A percentile compares a stretch with the other conserved stretches of the same genome.
phyloP scores from a whole-genome alignment of 2,329 filamentous ascomycete species.

The Exutisphaerella laricina region DNA sequence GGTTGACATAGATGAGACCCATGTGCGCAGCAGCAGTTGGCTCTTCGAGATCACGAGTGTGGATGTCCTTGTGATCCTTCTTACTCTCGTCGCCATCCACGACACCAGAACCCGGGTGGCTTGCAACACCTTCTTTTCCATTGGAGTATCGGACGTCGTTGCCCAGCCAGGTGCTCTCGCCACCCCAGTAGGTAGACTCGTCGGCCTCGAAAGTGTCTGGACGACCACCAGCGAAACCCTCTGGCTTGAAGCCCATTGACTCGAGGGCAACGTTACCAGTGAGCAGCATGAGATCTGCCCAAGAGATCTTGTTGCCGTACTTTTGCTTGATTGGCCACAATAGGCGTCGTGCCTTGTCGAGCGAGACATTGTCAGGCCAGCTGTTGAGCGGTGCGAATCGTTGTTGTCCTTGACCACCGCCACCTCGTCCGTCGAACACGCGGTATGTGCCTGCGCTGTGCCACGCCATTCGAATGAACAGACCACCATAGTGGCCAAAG shows the following conservation, averaged over 20 bases:
- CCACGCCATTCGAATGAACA: conserved; percentile 78
- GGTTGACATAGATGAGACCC: conserved; percentile 79
- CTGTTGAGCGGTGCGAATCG: conserved; percentile 75
- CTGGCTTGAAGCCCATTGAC: conserved; percentile 67
- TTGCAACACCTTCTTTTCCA: conserved; percentile 44
- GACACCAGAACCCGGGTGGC: conserved; percentile 34
- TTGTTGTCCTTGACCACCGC: conserved; percentile 66
- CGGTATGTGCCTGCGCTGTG: conserved; percentile 76
- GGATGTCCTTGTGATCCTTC: conserved; percentile 41
- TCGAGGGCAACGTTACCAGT: conserved; percentile 73
- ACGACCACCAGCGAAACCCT: conserved; percentile 69
- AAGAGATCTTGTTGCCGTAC: conserved; percentile 77
- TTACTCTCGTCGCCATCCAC: conserved; percentile 39
- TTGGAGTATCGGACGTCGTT: conserved; percentile 64
- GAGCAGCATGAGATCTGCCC: conserved; percentile 67
- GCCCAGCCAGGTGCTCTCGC: conserved; percentile 67
- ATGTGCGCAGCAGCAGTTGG: conserved; percentile 65
- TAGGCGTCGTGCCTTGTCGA: conserved; percentile 75
- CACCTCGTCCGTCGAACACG: conserved; percentile 67
- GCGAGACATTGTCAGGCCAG: conserved; percentile 73
- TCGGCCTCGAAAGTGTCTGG: conserved; percentile 69
- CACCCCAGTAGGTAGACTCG: conserved; percentile 71
- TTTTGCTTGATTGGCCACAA: conserved; percentile 81
- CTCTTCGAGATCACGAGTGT: conserved; percentile 60
- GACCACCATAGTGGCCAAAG: conserved; percentile 73